These are phyloP conservation scores for Vinca minor DNA, from an alignment of 257 asterid genomes.

Conservation along the genomic window DNA sequence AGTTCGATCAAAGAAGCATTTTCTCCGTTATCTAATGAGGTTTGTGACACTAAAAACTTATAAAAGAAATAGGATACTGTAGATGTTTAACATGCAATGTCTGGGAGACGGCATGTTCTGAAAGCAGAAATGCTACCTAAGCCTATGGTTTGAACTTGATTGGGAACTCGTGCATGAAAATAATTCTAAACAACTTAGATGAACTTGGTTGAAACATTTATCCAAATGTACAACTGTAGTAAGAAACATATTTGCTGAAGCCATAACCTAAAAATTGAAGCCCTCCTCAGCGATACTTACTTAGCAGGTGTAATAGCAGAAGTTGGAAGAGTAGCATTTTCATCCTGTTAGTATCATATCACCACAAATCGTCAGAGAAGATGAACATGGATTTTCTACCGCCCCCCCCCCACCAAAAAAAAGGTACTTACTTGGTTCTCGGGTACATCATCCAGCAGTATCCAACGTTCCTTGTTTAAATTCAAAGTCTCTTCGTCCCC, in stretches of 20 bases:
- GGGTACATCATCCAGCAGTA: slow-evolving; percentile 20
- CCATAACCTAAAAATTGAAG: no score
- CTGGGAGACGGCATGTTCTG: neutral
- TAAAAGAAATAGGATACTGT: no score
- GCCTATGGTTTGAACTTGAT: neutral
- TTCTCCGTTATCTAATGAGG: neutral
- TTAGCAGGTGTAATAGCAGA: slow-evolving; percentile 13
- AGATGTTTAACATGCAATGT: neutral
- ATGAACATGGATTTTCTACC: neutral
- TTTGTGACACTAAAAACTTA: neutral
- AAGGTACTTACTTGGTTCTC: slow-evolving; percentile 9
- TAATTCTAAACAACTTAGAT: neutral
- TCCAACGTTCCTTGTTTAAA: slow-evolving; percentile 30
- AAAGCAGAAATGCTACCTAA: neutral
- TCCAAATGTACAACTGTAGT: neutral
- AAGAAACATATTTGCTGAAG: no score
- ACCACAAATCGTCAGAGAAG: slow-evolving; percentile 13
- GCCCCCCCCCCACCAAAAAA: no score
- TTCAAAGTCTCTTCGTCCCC: slow-evolving; percentile 35
- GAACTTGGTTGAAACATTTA: neutral
- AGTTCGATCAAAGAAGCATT: neutral
- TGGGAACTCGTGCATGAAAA: neutral
- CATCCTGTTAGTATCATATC: slow-evolving; percentile 17
- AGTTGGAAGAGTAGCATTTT: slow-evolving; percentile 9
- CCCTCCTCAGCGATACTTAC: slow-evolving; percentile 19